These are phyloP conservation scores for Prosopis cineraria DNA, from an alignment of 306 rosid genomes.

Conservation along the genomic window DNA sequence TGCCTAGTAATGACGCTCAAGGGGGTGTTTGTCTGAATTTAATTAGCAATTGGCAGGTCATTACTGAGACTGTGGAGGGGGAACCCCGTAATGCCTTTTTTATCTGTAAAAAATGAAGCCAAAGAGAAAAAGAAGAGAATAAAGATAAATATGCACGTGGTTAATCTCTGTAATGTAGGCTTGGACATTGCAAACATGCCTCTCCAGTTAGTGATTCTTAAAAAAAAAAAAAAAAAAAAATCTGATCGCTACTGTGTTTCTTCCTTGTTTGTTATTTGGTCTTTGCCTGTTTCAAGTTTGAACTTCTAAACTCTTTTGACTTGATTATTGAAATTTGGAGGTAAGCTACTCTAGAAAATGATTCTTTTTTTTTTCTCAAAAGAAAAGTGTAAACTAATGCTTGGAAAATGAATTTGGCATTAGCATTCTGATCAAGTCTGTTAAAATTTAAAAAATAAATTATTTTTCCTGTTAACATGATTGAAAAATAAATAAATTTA, in stretches of 20 bases:
- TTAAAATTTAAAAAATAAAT: too few relatives aligned
- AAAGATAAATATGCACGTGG: background rate
- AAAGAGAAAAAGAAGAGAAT: background rate
- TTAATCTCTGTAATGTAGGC: background rate
- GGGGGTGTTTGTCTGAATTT: conserved; percentile 4
- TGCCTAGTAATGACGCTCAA: conserved; percentile 1
- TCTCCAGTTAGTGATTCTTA: background rate
- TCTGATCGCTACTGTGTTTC: background rate
- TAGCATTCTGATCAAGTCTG: too few relatives aligned
- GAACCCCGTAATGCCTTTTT: background rate
- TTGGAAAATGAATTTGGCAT: too few relatives aligned
- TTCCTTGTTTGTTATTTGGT: background rate
- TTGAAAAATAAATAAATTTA: too few relatives aligned
- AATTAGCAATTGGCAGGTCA: background rate
- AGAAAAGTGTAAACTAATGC: too few relatives aligned
- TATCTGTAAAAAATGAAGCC: background rate
- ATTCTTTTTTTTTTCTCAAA: background rate
- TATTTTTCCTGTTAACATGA: too few relatives aligned
- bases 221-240: too few relatives aligned
- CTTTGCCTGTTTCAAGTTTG: background rate
- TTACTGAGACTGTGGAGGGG: background rate
- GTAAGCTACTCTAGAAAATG: background rate
- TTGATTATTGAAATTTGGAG: too few relatives aligned
- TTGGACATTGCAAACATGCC: background rate
- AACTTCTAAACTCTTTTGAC: too few relatives aligned